phyloP scores from a whole-genome alignment of 2,329 filamentous ascomycete genomes.

The Magnaporthiopsis poae region DNA sequence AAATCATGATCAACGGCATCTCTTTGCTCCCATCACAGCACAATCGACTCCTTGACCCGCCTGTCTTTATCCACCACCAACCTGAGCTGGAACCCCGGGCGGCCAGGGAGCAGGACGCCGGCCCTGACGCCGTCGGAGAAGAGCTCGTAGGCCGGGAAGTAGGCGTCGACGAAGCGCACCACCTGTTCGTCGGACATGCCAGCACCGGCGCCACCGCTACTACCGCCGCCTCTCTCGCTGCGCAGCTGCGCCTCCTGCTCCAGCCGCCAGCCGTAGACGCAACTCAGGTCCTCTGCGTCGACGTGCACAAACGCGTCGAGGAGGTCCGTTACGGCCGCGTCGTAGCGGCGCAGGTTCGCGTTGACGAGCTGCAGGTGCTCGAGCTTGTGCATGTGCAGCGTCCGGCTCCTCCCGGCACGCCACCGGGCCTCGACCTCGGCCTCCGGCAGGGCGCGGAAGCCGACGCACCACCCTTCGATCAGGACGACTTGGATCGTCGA shows the following conservation, averaged over 20 bases:
- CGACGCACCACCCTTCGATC: conserved; percentile 86
- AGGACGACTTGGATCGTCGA: conserved; percentile 54
- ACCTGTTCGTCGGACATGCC: conserved; percentile 82
- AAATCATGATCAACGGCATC: conserved; percentile 6
- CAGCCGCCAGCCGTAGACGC: conserved; percentile 75
- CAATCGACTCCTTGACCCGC: conserved; percentile 45
- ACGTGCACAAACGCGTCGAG: conserved; percentile 49
- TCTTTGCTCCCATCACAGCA: conserved; percentile 24
- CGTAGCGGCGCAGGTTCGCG: conserved; percentile 35
- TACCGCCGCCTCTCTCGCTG: conserved; percentile 41
- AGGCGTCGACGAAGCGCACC: conserved; percentile 57
- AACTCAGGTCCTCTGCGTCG: conserved; percentile 61
- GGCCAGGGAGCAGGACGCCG: conserved; percentile 46
- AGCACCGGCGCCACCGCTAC: conserved; percentile 17
- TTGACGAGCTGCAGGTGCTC: conserved; percentile 44
- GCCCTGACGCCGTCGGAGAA: conserved; percentile 50
- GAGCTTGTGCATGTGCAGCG: conserved; percentile 35
- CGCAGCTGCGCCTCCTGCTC: conserved; percentile 70
- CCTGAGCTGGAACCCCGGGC: conserved; percentile 45
- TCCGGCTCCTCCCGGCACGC: conserved; percentile 34
- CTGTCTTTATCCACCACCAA: conserved; percentile 52
- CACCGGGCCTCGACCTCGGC: conserved; percentile 40
- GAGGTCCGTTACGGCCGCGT: conserved; percentile 33
- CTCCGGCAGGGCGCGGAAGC: conserved; percentile 57
- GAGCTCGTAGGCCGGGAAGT: conserved; percentile 65